Evolutionary conservation across 176 grass and related monocot genomes (phyloP).

Genomic region (Microstegium vimineum): DNA sequence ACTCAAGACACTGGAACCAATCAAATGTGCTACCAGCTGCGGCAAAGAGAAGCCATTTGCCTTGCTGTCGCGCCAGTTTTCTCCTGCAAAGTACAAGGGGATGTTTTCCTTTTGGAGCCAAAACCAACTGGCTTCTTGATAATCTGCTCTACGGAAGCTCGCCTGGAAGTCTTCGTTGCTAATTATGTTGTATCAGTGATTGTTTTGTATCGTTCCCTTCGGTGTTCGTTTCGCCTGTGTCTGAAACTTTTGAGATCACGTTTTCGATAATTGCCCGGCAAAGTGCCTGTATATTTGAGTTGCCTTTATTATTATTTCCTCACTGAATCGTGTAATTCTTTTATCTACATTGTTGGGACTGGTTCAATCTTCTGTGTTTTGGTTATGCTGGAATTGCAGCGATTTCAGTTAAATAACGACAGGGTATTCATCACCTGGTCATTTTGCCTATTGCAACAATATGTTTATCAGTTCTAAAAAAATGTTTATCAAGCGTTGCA

Average conservation of each 20-base stretch:
- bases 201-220: not conserved
- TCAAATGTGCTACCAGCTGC: slow-evolving; percentile 30
- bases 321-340: not conserved
- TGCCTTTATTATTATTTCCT: not conserved
- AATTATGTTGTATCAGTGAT: not conserved
- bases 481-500: too few relatives aligned
- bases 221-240: not conserved
- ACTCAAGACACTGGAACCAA: slow-evolving; percentile 27
- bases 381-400: not conserved
- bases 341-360: not conserved
- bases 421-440: too few relatives aligned
- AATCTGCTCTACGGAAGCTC: not conserved
- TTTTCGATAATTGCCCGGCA: not conserved
- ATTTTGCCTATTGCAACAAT: too few relatives aligned
- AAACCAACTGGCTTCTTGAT: slow-evolving; percentile 50
- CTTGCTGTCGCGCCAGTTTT: slow-evolving; percentile 38
- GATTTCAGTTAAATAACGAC: too few relatives aligned
- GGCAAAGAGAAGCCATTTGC: slow-evolving; percentile 45
- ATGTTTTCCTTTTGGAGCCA: slow-evolving; percentile 49
- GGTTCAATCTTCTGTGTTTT: not conserved
- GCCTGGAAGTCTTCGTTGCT: not conserved
- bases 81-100: slow-evolving; percentile 45
- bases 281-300: not conserved
- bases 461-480: too few relatives aligned
- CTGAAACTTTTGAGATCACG: not conserved